Evolutionary conservation across 2,329 filamentous ascomycete species (phyloP), one percentile per base, ranked within the genome.

Genomic region (Colletotrichum echinochloae): DNA sequence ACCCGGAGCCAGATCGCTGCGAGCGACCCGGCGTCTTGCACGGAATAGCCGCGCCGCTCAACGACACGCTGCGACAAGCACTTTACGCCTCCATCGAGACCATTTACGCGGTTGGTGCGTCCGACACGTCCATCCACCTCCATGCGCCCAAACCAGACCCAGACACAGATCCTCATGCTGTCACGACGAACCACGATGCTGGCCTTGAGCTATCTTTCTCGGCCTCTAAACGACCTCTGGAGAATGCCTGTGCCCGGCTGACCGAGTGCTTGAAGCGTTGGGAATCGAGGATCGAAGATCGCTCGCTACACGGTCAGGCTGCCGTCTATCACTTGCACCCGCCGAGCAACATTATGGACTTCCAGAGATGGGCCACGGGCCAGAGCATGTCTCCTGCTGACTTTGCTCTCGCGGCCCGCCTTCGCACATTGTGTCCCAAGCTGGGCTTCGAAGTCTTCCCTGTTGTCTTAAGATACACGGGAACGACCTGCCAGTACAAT

Each of bases 401-500:
- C 35, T 46, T 46, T 35, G 33, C 35, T 28, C 57, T 71, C 23
- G 33, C 49, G 3, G 9, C 44, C 16, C 56, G 33, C 8, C 64
- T 71, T 8, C 57, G 59, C 28, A 16, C 7, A 26, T 20, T 63
- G 11, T 67, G 52, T 30, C 64, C 68, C 18, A 46, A 67, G 26
- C 23, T 55, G n/a, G 65, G 57, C 6, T 71, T 71, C 39, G 68
- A 71, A 30, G 64, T 71, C 14, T 26, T 71, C 33, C 64, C 52
- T 11, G 64, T 68, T n/a, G 65, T 71, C 37, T n/a, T 71, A 44
- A 60, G 63, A 23, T 71, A 71, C 46, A 63, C 57, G 16, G 68
- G 64, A 23, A 68, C 46, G 1, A 49, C 44, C 14, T 63, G 65
- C 30, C 65, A 60, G 20, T 71, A 59, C 52, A 57, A 67, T 6